A percentile compares a stretch with the other conserved stretches of the same genome.
Conservation (phyloP, 2,329 filamentous ascomycete genomes). For the Penicillium sp. region DNA sequence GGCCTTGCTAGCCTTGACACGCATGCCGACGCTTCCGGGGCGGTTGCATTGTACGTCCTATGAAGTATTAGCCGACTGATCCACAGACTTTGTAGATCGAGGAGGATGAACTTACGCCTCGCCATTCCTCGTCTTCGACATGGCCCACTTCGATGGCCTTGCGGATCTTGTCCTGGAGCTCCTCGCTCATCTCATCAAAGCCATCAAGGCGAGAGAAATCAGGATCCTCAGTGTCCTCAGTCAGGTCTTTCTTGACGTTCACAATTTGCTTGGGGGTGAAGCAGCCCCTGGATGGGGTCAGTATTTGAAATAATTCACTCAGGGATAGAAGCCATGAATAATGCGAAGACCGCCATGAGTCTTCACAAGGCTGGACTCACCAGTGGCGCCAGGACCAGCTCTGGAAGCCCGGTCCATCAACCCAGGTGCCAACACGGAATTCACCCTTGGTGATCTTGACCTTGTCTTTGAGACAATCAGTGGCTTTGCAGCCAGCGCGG, state of each 20-base stretch:
- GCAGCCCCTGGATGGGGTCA: slow-evolving; percentile 67
- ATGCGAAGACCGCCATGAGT: not conserved
- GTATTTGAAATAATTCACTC: not conserved
- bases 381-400: slow-evolving; percentile 82
- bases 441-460: slow-evolving; percentile 76
- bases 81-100: not conserved
- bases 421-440: slow-evolving; percentile 71
- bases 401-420: slow-evolving; percentile 60
- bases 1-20: slow-evolving; percentile 27
- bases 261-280: slow-evolving; percentile 71
- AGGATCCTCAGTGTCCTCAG: slow-evolving; percentile 39
- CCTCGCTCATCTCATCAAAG: slow-evolving; percentile 70
- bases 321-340: not conserved
- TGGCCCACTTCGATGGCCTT: slow-evolving; percentile 72
- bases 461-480: slow-evolving; percentile 66
- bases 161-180: slow-evolving; percentile 69
- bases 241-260: slow-evolving; percentile 52
- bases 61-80: not conserved
- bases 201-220: slow-evolving; percentile 72
- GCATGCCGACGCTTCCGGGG: slow-evolving; percentile 65
- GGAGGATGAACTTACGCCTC: slow-evolving; percentile 62
- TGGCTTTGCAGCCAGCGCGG: slow-evolving; percentile 71
- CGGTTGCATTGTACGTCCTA: slow-evolving; percentile 74
- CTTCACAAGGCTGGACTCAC: slow-evolving; percentile 52
- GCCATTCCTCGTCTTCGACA: slow-evolving; percentile 83